These are phyloP conservation scores for Zoysia matrella DNA, from an alignment of 202 grass and related monocot species.

Conservation along the genomic window DNA sequence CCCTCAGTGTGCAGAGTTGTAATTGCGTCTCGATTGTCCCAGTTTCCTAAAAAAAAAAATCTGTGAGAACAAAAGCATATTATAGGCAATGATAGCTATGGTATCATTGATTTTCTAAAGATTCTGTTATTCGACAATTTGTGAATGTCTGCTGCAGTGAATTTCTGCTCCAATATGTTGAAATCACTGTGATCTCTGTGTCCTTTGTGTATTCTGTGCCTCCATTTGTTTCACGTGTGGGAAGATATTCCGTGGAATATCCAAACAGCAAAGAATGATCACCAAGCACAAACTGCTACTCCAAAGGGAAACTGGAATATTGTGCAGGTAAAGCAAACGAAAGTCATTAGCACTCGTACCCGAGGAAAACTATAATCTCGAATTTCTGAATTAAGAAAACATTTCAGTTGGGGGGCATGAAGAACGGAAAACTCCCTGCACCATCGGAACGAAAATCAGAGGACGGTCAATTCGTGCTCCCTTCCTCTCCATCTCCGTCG, in stretches of 20 bases:
- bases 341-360: not conserved
- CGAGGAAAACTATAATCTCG: too few relatives aligned
- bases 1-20: too few relatives aligned
- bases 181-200: not conserved
- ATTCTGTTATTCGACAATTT: not conserved
- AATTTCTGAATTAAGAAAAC: too few relatives aligned
- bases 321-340: not conserved
- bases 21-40: too few relatives aligned
- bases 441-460: too few relatives aligned
- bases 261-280: not conserved
- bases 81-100: not conserved
- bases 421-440: too few relatives aligned
- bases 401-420: too few relatives aligned
- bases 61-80: conserved; percentile 28
- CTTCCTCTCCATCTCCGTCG: not conserved
- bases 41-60: too few relatives aligned
- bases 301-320: not conserved
- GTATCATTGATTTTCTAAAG: not conserved
- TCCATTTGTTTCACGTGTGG: not conserved
- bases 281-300: not conserved
- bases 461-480: too few relatives aligned
- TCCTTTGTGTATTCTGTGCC: not conserved
- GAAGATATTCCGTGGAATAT: not conserved
- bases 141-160: not conserved
- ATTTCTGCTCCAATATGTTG: not conserved